Percentiles rank a stretch among this genome's conserved stretches.
These are phyloP conservation scores for Wallacemonas sp. DNA, from an alignment of 208 protist species.

Conservation along the genomic window DNA sequence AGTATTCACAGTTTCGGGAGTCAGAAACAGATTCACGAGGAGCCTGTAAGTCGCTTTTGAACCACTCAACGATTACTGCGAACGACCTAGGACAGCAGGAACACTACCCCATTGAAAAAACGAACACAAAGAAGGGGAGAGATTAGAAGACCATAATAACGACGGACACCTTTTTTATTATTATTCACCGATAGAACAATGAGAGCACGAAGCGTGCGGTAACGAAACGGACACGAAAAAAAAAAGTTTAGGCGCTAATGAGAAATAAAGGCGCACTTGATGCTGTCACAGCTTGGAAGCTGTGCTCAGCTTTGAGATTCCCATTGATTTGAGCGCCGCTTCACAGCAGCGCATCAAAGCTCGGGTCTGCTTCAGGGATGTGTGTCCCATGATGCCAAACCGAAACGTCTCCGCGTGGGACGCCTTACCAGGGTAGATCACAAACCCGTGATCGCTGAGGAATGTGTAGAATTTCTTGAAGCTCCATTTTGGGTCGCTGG, in stretches of 20 bases:
- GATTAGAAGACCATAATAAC: too few species aligned
- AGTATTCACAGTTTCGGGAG: too few species aligned
- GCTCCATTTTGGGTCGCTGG: constrained; percentile 70
- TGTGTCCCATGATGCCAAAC: constrained; percentile 85
- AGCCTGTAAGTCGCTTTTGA: too few species aligned
- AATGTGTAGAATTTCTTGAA: constrained; percentile 87
- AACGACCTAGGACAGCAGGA: too few species aligned
- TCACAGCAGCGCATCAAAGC: constrained; percentile 50
- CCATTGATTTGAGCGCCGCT: constrained; percentile 57
- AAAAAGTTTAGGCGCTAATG: background rate
- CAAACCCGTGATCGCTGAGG: constrained; percentile 65
- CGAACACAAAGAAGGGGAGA: too few species aligned
- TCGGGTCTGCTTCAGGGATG: constrained; percentile 43
- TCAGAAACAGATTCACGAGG: too few species aligned
- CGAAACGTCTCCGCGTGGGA: constrained; percentile 86
- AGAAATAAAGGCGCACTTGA: background rate
- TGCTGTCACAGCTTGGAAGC: constrained; percentile 41
- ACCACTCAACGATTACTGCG: too few species aligned
- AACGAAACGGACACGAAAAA: constrained; percentile 5
- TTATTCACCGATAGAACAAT: too few species aligned
- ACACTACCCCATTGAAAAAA: too few species aligned
- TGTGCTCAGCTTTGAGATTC: constrained; percentile 45
- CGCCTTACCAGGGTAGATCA: constrained; percentile 87
- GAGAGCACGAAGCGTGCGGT: too few species aligned
- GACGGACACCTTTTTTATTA: too few species aligned